Base-by-base conservation (phyloP, 2,329 filamentous ascomycete species). In the Neonectria neomacrospora region DNA sequence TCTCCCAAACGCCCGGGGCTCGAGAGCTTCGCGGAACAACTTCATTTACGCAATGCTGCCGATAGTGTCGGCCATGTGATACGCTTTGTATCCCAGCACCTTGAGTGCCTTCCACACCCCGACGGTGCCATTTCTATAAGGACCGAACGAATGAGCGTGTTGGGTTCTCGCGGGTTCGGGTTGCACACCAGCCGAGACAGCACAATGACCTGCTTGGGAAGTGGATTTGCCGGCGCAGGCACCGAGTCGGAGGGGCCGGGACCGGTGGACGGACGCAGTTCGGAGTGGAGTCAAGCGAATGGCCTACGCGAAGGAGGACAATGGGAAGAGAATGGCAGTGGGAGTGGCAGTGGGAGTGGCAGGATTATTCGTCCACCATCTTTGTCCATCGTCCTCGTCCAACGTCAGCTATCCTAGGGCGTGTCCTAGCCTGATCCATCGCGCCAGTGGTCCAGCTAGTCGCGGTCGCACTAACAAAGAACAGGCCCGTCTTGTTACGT, bases 1-100 rank as follows among this genome's bases (percentile, higher is more conserved):
- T 26, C 50, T 34, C 32, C 54, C 34, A 26, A 41, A 30, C 10
- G 32, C 37, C 42, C 23, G 20, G 9, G 56, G 54, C 32, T 54
- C 20, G 6, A 62, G 59, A 47, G 50, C 63, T 32, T 50, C 44
- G 26, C 56, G 37, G 26, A 57, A 58, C 42, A 58, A 42, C 26
- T 45, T 53, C 23, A 48, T 54, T 30, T 59, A 50, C 41, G 51
- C 50, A 53, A 58, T 45, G 44, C 42, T 56, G 11, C 47, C 45
- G 28, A 58, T 55, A 18, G 53, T 55, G 26, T 55, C 42, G 11
- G 39, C 44, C 57, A 50, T 45, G 23, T 60, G 52, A 28, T 47
- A 47, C 30, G 30, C 14, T 14, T 18, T 47, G 20, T 41, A 55
- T 34, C 52, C 54, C 41, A 58, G 34, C 22, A 57, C 53, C 6